Percentiles rank a stretch among this genome's conserved stretches.
These are phyloP conservation scores for Dothidotthia symphoricarpi DNA, from an alignment of 2,329 filamentous ascomycete genomes.

Conservation along the genomic window DNA sequence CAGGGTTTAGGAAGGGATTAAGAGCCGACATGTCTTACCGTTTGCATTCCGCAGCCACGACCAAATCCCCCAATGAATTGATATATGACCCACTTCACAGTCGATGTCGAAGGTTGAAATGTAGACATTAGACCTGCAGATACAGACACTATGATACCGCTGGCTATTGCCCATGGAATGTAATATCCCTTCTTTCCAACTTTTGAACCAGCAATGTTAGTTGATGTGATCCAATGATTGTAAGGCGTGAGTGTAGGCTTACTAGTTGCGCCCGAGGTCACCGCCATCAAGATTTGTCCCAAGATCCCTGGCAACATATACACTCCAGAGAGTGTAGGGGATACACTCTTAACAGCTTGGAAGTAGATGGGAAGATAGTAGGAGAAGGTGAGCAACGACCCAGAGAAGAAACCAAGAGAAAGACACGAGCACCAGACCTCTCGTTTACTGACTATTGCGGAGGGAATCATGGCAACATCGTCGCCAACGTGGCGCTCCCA, in stretches of 20 bases:
- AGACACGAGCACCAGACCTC: constrained; percentile 33
- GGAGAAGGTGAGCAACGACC: constrained; percentile 10
- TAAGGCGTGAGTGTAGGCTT: constrained; percentile 8
- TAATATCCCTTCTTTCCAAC: constrained; percentile 35
- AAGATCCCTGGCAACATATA: constrained; percentile 27
- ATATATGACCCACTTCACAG: constrained; percentile 31
- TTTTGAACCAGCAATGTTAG: too few species aligned
- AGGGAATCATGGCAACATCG: constrained; percentile 41
- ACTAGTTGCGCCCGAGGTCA: constrained; percentile 20
- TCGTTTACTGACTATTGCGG: constrained; percentile 31
- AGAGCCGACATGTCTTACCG: too few species aligned
- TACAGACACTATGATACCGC: constrained; percentile 37
- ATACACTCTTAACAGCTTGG: constrained; percentile 16
- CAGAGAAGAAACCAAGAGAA: too few species aligned
- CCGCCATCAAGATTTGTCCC: constrained; percentile 17
- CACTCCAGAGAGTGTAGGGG: constrained; percentile 14
- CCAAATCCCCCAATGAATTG: constrained; percentile 29
- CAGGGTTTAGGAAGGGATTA: too few species aligned
- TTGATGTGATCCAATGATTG: constrained; percentile 17
- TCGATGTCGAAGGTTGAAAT: constrained; percentile 34
- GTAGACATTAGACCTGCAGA: constrained; percentile 45
- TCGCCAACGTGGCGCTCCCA: constrained; percentile 28
- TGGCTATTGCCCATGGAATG: constrained; percentile 29
- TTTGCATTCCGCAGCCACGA: constrained; percentile 25
- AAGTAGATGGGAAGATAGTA: constrained; percentile 24